Conservation (phyloP, 306 rosid species). For the Dalbergia cochinchinensis region DNA sequence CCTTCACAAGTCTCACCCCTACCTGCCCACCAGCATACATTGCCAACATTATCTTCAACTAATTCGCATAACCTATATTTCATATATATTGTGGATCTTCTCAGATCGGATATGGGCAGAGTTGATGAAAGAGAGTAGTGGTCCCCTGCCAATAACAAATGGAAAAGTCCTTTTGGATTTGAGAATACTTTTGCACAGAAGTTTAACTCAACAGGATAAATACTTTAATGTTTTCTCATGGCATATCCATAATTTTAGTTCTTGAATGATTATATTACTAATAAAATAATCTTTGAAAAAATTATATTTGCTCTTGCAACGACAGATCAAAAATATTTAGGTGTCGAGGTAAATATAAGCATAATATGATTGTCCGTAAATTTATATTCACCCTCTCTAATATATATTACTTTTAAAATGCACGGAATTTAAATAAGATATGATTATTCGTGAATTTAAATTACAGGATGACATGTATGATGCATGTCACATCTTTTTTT, state of each 20-base stretch:
- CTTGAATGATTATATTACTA: no score
- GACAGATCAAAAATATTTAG: no score
- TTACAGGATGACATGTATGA: neutral
- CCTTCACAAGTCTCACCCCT: conserved; percentile 43
- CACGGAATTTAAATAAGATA: no score
- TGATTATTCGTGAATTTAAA: neutral
- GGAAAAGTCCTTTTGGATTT: conserved; percentile 26
- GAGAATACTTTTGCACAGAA: neutral
- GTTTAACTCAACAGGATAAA: neutral
- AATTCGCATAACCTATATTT: neutral
- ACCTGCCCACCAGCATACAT: conserved; percentile 47
- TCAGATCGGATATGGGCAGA: neutral
- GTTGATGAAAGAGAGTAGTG: conserved; percentile 7
- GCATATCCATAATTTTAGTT: no score
- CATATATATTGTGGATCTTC: neutral
- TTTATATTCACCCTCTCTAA: no score
- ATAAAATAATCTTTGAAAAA: no score
- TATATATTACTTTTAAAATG: no score
- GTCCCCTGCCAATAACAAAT: neutral
- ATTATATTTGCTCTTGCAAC: no score
- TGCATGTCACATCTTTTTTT: no score
- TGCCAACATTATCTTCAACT: conserved; percentile 42
- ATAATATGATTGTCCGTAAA: no score
- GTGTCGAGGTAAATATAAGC: no score
- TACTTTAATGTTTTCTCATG: neutral